Percentiles rank a stretch among this genome's conserved stretches.
phyloP scores from a whole-genome alignment of 2,329 filamentous ascomycete genomes.

The Escovopsis sp. region DNA sequence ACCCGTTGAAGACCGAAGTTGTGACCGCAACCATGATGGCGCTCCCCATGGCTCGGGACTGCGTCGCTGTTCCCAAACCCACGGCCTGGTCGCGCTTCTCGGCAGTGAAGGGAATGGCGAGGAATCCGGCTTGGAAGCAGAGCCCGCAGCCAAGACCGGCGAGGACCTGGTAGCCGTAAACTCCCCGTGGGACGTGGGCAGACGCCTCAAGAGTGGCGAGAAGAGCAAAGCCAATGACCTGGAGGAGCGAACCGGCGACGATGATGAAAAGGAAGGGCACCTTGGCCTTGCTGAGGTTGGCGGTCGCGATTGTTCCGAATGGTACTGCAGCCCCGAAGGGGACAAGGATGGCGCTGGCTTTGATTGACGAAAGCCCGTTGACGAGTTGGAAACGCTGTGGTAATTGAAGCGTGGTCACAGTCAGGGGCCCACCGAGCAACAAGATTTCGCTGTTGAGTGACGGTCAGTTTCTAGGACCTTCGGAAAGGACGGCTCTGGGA shows the following conservation, averaged over 20 bases:
- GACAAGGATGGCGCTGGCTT: slow-evolving; percentile 8
- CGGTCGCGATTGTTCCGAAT: not conserved
- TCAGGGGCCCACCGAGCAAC: slow-evolving; percentile 2
- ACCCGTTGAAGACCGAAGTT: not conserved
- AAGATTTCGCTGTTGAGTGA: not conserved
- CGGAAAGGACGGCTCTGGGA: not conserved
- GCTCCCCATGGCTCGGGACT: not conserved
- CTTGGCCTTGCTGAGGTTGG: not conserved
- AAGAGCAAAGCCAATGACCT: not conserved
- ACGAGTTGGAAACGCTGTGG: slow-evolving; percentile 11
- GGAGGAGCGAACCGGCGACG: not conserved
- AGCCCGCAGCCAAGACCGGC: slow-evolving; percentile 2
- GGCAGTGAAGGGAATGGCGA: not conserved
- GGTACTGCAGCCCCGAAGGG: slow-evolving; percentile 5
- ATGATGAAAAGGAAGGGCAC: not conserved
- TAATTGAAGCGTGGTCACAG: slow-evolving; percentile 6
- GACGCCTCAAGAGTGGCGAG: not conserved
- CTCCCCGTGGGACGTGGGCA: not conserved
- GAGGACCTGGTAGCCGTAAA: slow-evolving; percentile 2
- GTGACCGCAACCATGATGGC: not conserved
- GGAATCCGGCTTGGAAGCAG: not conserved
- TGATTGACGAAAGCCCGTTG: slow-evolving; percentile 4
- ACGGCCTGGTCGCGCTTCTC: not conserved
- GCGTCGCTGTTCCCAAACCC: not conserved
- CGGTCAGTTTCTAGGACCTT: not conserved